Evolutionary conservation across 306 rosid species (phyloP).

Genomic region (Medicago ruthenica): DNA sequence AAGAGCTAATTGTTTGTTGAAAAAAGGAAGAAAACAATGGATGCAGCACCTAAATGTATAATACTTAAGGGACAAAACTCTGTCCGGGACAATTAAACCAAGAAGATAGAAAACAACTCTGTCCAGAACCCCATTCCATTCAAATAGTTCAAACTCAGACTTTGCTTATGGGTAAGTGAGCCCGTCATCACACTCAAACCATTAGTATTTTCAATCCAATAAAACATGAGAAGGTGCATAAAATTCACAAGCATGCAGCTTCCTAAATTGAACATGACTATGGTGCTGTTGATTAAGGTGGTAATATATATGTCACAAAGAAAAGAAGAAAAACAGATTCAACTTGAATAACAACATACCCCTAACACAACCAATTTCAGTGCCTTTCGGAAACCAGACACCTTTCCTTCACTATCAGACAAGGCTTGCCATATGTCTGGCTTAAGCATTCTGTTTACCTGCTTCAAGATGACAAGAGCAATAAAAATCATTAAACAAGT

Average conservation of each 20-base stretch:
- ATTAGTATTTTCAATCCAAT: slow-evolving; percentile 7
- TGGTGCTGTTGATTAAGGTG: slow-evolving; percentile 4
- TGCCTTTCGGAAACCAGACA: slow-evolving; percentile 78
- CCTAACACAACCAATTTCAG: slow-evolving; percentile 81
- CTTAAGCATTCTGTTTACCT: slow-evolving; percentile 88
- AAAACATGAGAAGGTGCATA: slow-evolving; percentile 26
- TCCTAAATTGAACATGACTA: slow-evolving; percentile 19
- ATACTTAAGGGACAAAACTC: slow-evolving; percentile 2
- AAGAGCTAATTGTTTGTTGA: background rate
- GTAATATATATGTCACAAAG: background rate
- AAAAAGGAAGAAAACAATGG: background rate
- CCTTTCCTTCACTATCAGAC: slow-evolving; percentile 86
- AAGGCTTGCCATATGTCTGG: slow-evolving; percentile 86
- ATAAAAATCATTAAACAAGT: slow-evolving; percentile 27
- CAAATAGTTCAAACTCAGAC: background rate
- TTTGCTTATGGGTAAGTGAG: background rate
- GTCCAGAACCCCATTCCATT: background rate
- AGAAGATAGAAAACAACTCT: background rate
- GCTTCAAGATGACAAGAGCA: slow-evolving; percentile 43
- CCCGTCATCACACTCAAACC: background rate
- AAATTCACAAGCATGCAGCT: slow-evolving; percentile 34
- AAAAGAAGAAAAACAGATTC: slow-evolving; percentile 8
- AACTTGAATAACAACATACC: slow-evolving; percentile 59
- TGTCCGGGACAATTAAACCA: too few species aligned
- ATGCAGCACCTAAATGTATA: background rate